These are phyloP conservation scores for Mycotypha africana DNA, from an alignment of 371 early-diverging fungal species.

Conservation along the genomic window DNA sequence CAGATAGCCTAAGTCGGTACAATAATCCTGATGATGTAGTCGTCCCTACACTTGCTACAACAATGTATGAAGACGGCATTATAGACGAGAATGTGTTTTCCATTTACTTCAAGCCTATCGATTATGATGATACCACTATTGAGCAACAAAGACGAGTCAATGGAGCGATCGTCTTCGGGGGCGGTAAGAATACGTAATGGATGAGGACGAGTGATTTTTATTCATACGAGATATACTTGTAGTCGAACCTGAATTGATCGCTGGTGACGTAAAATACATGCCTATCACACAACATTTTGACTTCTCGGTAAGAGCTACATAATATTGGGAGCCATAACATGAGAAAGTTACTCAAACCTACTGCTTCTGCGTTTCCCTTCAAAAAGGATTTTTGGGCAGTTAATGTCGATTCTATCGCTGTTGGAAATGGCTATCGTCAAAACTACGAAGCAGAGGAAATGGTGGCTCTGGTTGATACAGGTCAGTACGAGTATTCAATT, in stretches of 20 bases:
- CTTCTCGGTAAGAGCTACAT: slow-evolving; percentile 23
- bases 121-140: neutral
- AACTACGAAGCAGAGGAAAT: too few species aligned
- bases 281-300: slow-evolving; percentile 16
- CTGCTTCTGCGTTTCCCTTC: too few species aligned
- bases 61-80: slow-evolving; percentile 24
- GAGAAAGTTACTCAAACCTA: too few species aligned
- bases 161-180: slow-evolving; percentile 40
- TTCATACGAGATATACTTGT: too few species aligned
- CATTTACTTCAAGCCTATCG: slow-evolving; percentile 30
- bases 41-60: slow-evolving; percentile 30
- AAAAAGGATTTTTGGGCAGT: slow-evolving; percentile 47
- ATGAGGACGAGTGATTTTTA: neutral
- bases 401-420: slow-evolving; percentile 22
- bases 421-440: slow-evolving; percentile 7
- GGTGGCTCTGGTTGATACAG: too few species aligned
- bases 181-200: slow-evolving; percentile 11
- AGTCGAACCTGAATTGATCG: slow-evolving; percentile 22
- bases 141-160: slow-evolving; percentile 18
- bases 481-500: too few species aligned
- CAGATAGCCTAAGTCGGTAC: slow-evolving; percentile 28
- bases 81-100: slow-evolving; percentile 35
- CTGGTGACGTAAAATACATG: slow-evolving; percentile 21
- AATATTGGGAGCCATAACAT: too few species aligned
- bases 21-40: slow-evolving; percentile 26